Evolutionary conservation across 2,329 filamentous ascomycete species (phyloP), one percentile per base, ranked within the genome.

Genomic region (Trichoderma atroviride): DNA sequence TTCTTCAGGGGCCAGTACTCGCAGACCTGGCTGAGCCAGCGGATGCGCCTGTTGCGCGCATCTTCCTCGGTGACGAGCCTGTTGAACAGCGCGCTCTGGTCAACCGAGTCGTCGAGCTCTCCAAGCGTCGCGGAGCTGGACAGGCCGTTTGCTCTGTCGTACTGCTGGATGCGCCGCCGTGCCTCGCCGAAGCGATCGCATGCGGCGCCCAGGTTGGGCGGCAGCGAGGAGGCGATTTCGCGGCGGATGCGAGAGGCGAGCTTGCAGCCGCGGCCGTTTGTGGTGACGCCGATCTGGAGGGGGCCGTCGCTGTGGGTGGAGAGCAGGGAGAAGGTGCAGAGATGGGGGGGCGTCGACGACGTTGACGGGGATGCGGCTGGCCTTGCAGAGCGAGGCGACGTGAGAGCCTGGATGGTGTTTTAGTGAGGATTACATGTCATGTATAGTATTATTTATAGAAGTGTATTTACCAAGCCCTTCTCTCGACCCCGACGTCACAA

Each of bases 1-100:
- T 92, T 88, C 72, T 89, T 90, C 31, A 99, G 85, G 1, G 96
- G 94, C 96, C 96, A 99, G 81, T 99, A 99, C 83, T 99, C 96
- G 85, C 96, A 99, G 64, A 99, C 93, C 78, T 99, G 96, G 24
- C 92, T 89, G 1, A 99, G 84, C 96, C 96, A 99, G 69, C 96
- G 88, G 84, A 97, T 94, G 63, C 96, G 87, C 70, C 95, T 86
- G 27, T 88, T 94, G 77, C 93, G 93, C 0, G 87, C 81, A 75
- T 96, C 93, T 56, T 90, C 88, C 58, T 92, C 90, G 0, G 86
- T 88, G 7, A 98, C 86, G 4, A 99, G 84, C 71, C 87, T 89
- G 79, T 99, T 99, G 80, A 99, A 97, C 0, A 86, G 87, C 1
- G 94, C 88, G 19, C 87, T 88, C 79, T 98, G 96, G 64, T 92